A percentile compares a stretch with the other conserved stretches of the same genome.
These are phyloP conservation scores for Aureobasidium sp. DNA, from an alignment of 2,329 filamentous ascomycete species.

Conservation along the genomic window DNA sequence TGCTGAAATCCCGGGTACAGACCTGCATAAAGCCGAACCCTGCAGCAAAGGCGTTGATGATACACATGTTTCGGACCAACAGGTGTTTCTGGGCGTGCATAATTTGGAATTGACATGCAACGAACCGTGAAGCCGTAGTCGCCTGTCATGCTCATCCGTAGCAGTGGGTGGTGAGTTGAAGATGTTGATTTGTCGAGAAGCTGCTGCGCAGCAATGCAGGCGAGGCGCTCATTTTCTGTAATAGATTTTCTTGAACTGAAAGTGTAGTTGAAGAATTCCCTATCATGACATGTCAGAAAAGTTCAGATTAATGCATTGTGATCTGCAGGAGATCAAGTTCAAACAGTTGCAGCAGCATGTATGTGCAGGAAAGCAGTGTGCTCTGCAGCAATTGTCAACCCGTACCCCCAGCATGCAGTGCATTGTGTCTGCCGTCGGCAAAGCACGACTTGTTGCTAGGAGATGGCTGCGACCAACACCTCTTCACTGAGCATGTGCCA, in stretches of 20 bases:
- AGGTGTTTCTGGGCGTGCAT: background rate
- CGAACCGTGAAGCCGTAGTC: background rate
- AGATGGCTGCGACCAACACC: background rate
- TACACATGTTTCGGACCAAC: conserved; percentile 7
- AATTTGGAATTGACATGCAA: conserved; percentile 11
- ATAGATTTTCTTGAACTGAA: conserved; percentile 86
- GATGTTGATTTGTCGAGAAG: background rate
- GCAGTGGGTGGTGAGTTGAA: background rate
- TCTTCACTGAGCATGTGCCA: background rate
- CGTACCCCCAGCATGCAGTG: background rate
- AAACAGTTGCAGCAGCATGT: background rate
- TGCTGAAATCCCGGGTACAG: background rate
- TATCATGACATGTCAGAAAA: conserved; percentile 36
- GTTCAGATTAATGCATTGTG: background rate
- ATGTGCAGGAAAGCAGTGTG: background rate
- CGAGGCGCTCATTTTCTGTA: conserved; percentile 33
- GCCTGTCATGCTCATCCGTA: background rate
- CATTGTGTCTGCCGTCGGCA: background rate
- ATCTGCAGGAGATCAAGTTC: background rate
- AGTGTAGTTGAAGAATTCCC: conserved; percentile 93
- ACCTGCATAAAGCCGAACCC: background rate
- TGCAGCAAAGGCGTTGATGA: conserved; percentile 4
- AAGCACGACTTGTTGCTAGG: background rate
- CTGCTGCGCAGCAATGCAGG: background rate
- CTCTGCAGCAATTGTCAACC: background rate